Conservation (phyloP, 2,329 filamentous ascomycete genomes). For the Clarireedia hainanense region DNA sequence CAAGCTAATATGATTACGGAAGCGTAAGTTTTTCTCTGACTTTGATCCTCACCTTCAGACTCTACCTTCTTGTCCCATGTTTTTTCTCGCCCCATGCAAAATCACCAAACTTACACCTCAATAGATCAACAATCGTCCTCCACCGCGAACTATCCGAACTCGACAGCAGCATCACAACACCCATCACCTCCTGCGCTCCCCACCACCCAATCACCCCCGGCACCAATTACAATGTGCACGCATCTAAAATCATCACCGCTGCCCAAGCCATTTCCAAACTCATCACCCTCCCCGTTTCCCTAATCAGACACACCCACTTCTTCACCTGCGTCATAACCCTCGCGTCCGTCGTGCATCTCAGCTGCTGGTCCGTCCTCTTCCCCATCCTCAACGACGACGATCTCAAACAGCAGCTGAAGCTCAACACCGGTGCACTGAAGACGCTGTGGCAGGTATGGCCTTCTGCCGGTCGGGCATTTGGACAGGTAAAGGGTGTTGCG, state of each 20-base stretch:
- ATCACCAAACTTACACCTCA: conserved; percentile 1
- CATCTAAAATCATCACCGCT: conserved; percentile 70
- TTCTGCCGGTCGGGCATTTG: conserved; percentile 52
- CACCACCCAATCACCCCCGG: conserved; percentile 32
- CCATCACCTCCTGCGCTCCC: conserved; percentile 58
- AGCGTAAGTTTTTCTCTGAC: conserved; percentile 22
- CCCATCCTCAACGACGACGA: conserved; percentile 46
- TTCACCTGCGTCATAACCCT: conserved; percentile 75
- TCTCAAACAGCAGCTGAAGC: conserved; percentile 65
- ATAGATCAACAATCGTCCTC: conserved; percentile 59
- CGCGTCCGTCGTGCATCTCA: conserved; percentile 73
- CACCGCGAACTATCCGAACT: conserved; percentile 75
- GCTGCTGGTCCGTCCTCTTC: conserved; percentile 54
- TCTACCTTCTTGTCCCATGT: not conserved
- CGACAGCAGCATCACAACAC: conserved; percentile 48
- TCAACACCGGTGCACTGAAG: conserved; percentile 48
- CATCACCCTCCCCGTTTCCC: conserved; percentile 63
- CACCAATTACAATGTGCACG: conserved; percentile 42
- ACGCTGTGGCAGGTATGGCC: conserved; percentile 25
- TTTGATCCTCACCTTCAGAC: not conserved
- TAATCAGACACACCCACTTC: conserved; percentile 72
- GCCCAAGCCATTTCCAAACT: conserved; percentile 71
- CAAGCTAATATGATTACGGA: conserved; percentile 76
- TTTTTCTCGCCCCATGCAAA: not conserved
- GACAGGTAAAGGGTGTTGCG: conserved; percentile 71